Evolutionary conservation across 305 asterid genomes (phyloP).

Genomic region (Plantago rigida): DNA sequence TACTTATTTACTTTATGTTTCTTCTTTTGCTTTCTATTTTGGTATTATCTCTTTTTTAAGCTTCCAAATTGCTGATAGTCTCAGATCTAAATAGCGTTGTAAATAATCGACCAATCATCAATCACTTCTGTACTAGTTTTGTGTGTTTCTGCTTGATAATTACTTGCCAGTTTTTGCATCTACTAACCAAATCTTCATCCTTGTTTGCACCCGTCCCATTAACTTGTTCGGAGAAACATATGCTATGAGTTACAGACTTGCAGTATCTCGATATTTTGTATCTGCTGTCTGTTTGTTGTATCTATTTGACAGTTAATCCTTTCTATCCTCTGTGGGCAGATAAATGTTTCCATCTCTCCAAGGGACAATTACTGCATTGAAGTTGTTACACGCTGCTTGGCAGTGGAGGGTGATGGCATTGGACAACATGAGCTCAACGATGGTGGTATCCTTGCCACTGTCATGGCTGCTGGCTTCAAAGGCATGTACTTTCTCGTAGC

Average conservation of each 20-base stretch:
- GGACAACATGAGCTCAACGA: slow-evolving; percentile 67
- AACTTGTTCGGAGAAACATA: not conserved
- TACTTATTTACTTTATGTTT: not conserved
- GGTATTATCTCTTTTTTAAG: not conserved
- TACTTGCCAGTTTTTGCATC: too few species aligned
- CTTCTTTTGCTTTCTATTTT: too few species aligned
- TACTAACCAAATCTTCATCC: too few species aligned
- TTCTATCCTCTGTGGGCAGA: slow-evolving; percentile 42
- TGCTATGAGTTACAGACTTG: not conserved
- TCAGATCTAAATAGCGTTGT: not conserved
- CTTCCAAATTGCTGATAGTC: not conserved
- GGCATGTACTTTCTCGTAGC: slow-evolving; percentile 38
- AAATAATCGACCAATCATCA: not conserved
- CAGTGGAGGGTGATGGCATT: slow-evolving; percentile 81
- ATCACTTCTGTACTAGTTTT: too few species aligned
- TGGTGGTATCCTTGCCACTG: slow-evolving; percentile 79
- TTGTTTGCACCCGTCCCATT: too few species aligned
- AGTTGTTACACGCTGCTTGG: slow-evolving; percentile 78
- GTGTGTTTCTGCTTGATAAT: too few species aligned
- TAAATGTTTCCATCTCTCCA: slow-evolving; percentile 52
- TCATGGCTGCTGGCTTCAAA: slow-evolving; percentile 88
- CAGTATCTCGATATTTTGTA: not conserved
- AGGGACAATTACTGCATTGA: slow-evolving; percentile 63
- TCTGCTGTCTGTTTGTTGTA: slow-evolving; percentile 4
- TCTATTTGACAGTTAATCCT: slow-evolving; percentile 2